A percentile compares a stretch with the other conserved stretches of the same genome.
Conservation (phyloP, 495 filamentous ascomycete species). For the Cercophora samala region DNA sequence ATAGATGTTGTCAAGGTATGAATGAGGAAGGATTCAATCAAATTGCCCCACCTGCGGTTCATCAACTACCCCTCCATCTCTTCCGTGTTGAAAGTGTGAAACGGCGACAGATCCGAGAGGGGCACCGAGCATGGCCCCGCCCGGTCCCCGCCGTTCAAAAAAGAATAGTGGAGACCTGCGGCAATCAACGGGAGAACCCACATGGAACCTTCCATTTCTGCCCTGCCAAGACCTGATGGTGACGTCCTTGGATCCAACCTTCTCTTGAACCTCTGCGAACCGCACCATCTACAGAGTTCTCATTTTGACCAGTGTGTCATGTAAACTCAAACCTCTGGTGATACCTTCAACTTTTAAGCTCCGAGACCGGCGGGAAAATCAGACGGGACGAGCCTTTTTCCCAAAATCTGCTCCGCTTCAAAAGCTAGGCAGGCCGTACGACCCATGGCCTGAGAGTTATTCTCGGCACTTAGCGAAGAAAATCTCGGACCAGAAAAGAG, state of each 20-base stretch:
- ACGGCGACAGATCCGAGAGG: not conserved
- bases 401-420: not conserved
- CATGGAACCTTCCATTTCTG: slow-evolving; percentile 10
- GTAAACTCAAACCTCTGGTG: not conserved
- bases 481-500: not conserved
- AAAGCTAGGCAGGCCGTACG: not conserved
- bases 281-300: not conserved
- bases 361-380: not conserved
- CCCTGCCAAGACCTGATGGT: slow-evolving; percentile 3
- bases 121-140: not conserved
- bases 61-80: not conserved
- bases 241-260: not conserved
- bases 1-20: not conserved
- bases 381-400: not conserved
- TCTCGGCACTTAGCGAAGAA: not conserved
- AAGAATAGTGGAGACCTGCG: slow-evolving; percentile 6
- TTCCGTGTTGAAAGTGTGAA: not conserved
- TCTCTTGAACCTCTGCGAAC: not conserved
- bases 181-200: slow-evolving; percentile 15
- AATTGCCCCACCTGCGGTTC: too few species aligned
- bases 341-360: not conserved
- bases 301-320: not conserved
- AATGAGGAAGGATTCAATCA: not conserved
- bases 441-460: not conserved
- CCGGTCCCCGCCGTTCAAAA: not conserved